These are phyloP conservation scores for Aegilops sharonensis DNA, from an alignment of 176 grass and related monocot genomes.

Conservation along the genomic window DNA sequence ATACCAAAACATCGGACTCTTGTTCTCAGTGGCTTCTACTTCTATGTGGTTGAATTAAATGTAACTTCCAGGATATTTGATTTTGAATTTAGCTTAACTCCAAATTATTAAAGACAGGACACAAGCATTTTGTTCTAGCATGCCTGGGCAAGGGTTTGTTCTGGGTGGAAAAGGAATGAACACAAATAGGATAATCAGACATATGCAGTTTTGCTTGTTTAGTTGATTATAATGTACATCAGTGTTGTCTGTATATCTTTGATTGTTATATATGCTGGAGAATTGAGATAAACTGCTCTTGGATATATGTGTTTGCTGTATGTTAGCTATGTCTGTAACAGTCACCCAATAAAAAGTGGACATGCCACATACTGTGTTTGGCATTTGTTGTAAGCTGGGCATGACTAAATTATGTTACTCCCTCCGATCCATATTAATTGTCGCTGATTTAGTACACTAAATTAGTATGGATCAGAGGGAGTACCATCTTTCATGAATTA, in stretches of 20 bases:
- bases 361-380: too few species aligned
- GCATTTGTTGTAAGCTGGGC: too few species aligned
- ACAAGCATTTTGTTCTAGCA: neutral
- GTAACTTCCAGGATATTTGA: neutral
- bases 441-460: too few species aligned
- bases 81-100: neutral
- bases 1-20: neutral
- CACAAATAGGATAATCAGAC: neutral
- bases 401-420: neutral
- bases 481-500: neutral
- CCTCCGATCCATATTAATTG: too few species aligned
- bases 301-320: neutral
- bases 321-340: too few species aligned
- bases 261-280: neutral
- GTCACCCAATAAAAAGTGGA: too few species aligned
- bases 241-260: neutral
- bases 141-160: slow-evolving; percentile 18
- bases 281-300: neutral
- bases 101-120: neutral
- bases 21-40: neutral
- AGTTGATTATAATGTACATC: neutral
- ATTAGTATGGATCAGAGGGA: too few species aligned
- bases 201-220: neutral
- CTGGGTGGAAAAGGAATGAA: neutral
- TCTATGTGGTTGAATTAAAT: neutral